A percentile compares a stretch with the other conserved stretches of the same genome.
phyloP scores from a whole-genome alignment of 768 basidiomycete species.

The Chalciporus chontae region DNA sequence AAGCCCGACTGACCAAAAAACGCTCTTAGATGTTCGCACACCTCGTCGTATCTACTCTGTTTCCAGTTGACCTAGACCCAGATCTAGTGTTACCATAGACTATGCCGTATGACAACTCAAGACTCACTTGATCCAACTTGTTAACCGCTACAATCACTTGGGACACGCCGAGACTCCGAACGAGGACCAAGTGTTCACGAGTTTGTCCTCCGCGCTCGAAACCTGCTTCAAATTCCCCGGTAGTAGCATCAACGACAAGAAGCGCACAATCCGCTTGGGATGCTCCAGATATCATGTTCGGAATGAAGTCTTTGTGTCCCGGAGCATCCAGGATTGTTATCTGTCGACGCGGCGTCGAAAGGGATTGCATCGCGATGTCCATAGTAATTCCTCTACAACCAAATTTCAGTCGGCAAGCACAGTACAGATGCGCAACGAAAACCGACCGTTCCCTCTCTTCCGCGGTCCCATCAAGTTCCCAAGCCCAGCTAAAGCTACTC shows the following conservation, averaged over 20 bases:
- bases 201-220: conserved; percentile 95
- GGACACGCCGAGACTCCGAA: conserved; percentile 86
- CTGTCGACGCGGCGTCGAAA: conserved; percentile 67
- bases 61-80: conserved; percentile 78
- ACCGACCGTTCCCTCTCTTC: conserved; percentile 91
- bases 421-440: neutral
- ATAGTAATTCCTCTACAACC: conserved; percentile 87
- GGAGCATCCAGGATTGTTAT: conserved; percentile 97
- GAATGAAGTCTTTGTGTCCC: conserved; percentile 96
- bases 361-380: conserved; percentile 86
- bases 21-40: conserved; percentile 64
- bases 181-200: conserved; percentile 88
- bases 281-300: conserved; percentile 99
- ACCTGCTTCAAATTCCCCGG: conserved; percentile 93
- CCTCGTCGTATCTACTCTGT: conserved; percentile 79
- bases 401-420: conserved; percentile 7
- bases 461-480: conserved; percentile 89
- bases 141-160: conserved; percentile 93
- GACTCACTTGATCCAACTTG: conserved; percentile 84
- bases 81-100: neutral
- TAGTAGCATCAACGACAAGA: conserved; percentile 86
- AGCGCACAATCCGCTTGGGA: conserved; percentile 95
- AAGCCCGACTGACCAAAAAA: conserved; percentile 92
- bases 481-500: conserved; percentile 95
- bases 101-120: neutral